Percentiles rank a stretch among this genome's conserved stretches.
Conservation (phyloP, 495 filamentous ascomycete genomes). For the Delitschia confertaspora region DNA sequence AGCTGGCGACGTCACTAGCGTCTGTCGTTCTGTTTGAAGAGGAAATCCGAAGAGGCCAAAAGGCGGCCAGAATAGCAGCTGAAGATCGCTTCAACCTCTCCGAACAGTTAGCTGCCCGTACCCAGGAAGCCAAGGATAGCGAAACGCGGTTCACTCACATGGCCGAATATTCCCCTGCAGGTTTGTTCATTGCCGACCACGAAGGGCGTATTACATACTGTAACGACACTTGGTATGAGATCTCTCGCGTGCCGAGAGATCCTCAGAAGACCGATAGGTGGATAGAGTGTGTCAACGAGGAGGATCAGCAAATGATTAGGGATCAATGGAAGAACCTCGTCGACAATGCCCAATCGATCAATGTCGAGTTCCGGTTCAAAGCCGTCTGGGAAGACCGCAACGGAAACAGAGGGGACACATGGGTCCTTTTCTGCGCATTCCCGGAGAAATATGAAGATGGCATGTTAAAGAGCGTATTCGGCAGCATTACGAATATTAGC, state of each 20-base stretch:
- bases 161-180: conserved; percentile 64
- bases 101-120: conserved; percentile 55
- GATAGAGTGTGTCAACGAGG: conserved; percentile 57
- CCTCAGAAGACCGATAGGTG: conserved; percentile 44
- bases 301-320: conserved; percentile 48
- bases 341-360: conserved; percentile 45
- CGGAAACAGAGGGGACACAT: conserved; percentile 52
- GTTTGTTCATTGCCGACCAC: conserved; percentile 61
- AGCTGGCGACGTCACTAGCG: conserved; percentile 61
- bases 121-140: conserved; percentile 58
- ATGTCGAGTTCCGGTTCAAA: conserved; percentile 61
- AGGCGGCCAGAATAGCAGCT: conserved; percentile 55
- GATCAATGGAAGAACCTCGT: conserved; percentile 51
- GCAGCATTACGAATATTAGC: conserved; percentile 42
- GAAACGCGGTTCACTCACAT: conserved; percentile 66
- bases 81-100: conserved; percentile 58
- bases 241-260: conserved; percentile 39
- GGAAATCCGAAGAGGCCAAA: conserved; percentile 58
- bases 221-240: conserved; percentile 66
- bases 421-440: conserved; percentile 63
- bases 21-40: conserved; percentile 66
- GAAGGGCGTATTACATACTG: conserved; percentile 56
- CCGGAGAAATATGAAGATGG: conserved; percentile 52
- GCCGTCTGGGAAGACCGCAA: conserved; percentile 49
- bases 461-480: conserved; percentile 58